Base-by-base conservation (phyloP, 164 flowering plant genomes). In the Nelumbo lutea region DNA sequence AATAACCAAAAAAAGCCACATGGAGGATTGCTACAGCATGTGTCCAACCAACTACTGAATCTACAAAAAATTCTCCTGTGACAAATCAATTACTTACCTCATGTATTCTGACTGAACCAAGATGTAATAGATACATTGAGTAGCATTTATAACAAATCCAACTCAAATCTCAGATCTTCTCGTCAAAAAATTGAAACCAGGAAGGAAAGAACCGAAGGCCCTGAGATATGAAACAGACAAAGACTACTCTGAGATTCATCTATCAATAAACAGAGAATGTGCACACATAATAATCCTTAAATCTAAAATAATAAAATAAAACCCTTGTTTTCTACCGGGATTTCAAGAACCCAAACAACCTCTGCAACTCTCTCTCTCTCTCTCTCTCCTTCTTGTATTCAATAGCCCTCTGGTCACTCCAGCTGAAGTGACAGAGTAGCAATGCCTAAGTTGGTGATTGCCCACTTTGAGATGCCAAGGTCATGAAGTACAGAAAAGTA, bases 401-500 rank as follows among this genome's bases (percentile, higher is more conserved):
- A 66, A 52, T 44, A 11, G 59, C 48, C 59, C 62, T 43, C 42
- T 42, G 11, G 5, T 59, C 55, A 27, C 27, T 27, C 27, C 27
- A 27, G 27, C 27, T 27, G 27, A 27, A 27, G 27, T 27, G 89
- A 77, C 62, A 91, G 77, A 51, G 83, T 71, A 11, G 81, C 79
- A 61, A 91, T 43, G 5, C 91, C 97, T 13, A 43, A 53, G 70
- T 91, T 93, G 2, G 87, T 77, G 42, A 88, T 72, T 13, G 75
- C 80, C 73, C 82, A 84, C 64, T 71, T 82, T 5, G 97, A 88
- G 41, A 91, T 78, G 75, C 90, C 87, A 45, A 91, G 93, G 44
- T 88, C 93, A 56, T 56, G 44, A 13, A 91, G 86, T 68, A 79
- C 53, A 1, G 57, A 40, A 82, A 96, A 90, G 78, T 80, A 82